phyloP scores from a whole-genome alignment of 495 filamentous ascomycete species.

The Jackrogersella multiformis region DNA sequence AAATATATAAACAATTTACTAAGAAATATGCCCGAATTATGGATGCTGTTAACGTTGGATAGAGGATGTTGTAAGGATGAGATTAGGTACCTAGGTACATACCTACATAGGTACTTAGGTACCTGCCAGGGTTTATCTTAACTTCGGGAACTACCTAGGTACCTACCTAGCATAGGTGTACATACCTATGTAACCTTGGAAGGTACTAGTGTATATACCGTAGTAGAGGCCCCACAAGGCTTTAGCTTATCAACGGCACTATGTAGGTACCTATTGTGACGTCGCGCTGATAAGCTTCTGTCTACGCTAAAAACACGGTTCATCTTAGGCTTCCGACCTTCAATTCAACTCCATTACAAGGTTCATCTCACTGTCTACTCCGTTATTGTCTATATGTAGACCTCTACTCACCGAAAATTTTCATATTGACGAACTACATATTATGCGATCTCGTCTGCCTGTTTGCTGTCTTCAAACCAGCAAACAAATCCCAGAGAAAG shows the following conservation, averaged over 20 bases:
- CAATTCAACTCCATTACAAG: not conserved
- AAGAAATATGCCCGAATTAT: no score
- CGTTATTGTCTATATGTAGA: slow-evolving; percentile 16
- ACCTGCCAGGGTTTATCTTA: no score
- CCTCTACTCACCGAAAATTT: slow-evolving; percentile 22
- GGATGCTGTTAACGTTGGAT: no score
- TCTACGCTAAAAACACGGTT: slow-evolving; percentile 12
- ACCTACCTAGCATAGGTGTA: no score
- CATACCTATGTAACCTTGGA: no score
- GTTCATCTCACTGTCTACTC: not conserved
- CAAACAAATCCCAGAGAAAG: not conserved
- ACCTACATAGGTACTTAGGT: no score
- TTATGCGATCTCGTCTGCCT: slow-evolving; percentile 13
- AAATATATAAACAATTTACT: no score
- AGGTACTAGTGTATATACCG: no score
- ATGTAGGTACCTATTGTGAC: slow-evolving; percentile 36
- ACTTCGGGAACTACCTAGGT: no score
- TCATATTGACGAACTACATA: not conserved
- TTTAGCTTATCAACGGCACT: no score
- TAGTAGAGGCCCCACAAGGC: slow-evolving; percentile 20
- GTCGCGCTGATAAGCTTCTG: slow-evolving; percentile 35
- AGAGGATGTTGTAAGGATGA: no score
- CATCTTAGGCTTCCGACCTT: slow-evolving; percentile 12
- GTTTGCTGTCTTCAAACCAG: not conserved
- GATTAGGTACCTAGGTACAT: no score